Evolutionary conservation across 257 asterid species (phyloP), one percentile per base, ranked within the genome.

Genomic region (Prunella vulgaris): DNA sequence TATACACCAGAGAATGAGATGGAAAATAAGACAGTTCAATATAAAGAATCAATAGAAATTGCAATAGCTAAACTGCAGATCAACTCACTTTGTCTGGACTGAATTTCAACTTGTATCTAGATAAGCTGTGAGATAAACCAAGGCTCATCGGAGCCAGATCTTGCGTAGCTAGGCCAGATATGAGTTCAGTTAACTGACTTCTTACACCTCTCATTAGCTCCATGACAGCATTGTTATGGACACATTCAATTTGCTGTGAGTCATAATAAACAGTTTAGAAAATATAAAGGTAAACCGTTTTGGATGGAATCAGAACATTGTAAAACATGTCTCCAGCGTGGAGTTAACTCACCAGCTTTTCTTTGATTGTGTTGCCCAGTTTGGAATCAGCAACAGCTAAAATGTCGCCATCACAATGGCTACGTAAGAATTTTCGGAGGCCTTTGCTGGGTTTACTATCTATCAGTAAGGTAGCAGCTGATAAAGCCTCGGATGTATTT

Each of bases 111-210:
- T 89, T 92, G 87, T 84, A 84, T 80, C 97, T 82, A 24, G 96
- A 87, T 51, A 92, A 75, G 78, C 96, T 89, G 81, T 92, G 97
- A 68, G 97, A 92, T 60, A 92, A 76, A 60, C 96, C 97, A 80
- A 92, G 82, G 72, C 97, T 87, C 96, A 92, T 92, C 57, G 97
- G 96, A 64, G 93, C 90, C 84, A 92, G 79, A 78, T 92, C 97
- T 77, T 89, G 96, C 5, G 86, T 53, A 72, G 86, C 96, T 21
- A 92, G 79, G 58, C 96, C 97, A 40, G 94, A 71, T 68, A 92
- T 92, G n/a, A 92, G 93, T 42, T 92, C 95, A 22, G 87, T 80
- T 79, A 87, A 71, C 46, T 89, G 95, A 78, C 90, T 89, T 71
- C 97, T 87, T 5, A 92, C 88, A 8, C 96, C 97, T 78, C 97